Percentiles rank a stretch among this genome's conserved stretches.
Conservation (phyloP, 225 moss, liverwort and hornwort genomes). For the Lunularia cruciata region DNA sequence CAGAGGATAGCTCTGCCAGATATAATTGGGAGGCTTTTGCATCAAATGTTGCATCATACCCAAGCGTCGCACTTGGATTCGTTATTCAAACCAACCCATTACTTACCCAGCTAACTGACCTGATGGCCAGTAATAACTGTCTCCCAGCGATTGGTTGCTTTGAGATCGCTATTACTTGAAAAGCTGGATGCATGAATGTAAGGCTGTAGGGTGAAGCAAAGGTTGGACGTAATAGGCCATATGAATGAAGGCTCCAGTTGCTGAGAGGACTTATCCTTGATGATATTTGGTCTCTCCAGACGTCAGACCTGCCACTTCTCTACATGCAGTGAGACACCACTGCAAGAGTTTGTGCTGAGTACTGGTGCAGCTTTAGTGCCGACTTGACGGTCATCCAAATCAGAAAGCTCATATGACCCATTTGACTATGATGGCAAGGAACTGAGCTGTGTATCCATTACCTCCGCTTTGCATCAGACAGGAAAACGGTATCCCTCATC, state of each 20-base stretch:
- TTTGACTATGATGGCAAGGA: slow-evolving; percentile 1
- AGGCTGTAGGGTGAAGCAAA: slow-evolving; percentile 6
- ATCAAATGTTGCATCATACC: no score
- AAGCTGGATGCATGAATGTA: no score
- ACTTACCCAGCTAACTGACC: no score
- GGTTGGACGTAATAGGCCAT: neutral
- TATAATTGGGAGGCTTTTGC: no score
- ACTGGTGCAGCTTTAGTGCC: slow-evolving; percentile 13
- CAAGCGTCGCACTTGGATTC: no score
- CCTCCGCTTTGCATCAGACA: slow-evolving; percentile 2
- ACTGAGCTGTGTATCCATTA: slow-evolving; percentile 5
- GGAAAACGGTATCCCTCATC: slow-evolving; percentile 12
- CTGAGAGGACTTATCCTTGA: slow-evolving; percentile 3
- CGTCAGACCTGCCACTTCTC: neutral
- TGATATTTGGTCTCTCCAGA: slow-evolving; percentile 11
- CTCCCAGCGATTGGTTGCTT: no score
- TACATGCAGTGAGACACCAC: neutral
- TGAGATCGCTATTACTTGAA: no score
- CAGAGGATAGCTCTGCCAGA: no score
- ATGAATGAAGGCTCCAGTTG: neutral
- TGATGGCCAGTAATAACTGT: no score
- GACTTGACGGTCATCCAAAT: slow-evolving; percentile 7
- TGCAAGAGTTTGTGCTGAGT: neutral
- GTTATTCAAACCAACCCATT: no score
- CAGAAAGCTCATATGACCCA: slow-evolving; percentile 4